Evolutionary conservation across 78 protist species (phyloP).

Genomic region (Parvularia atlantis): DNA sequence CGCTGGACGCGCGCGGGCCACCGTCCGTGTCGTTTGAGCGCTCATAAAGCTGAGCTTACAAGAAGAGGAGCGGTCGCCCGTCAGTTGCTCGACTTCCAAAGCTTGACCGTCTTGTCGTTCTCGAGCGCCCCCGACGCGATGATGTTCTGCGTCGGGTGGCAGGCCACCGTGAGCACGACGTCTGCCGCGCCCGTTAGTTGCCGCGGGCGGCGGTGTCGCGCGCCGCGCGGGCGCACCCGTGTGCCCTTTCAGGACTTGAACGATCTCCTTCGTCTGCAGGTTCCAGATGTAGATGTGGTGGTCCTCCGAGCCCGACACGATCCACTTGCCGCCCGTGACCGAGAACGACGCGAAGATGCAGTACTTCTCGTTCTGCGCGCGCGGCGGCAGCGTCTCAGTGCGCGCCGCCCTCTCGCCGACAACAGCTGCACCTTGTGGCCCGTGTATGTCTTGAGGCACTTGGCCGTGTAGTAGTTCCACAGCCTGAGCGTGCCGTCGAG

Average conservation of each 20-base stretch:
- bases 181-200: not conserved
- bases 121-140: slow-evolving; percentile 67
- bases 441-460: slow-evolving; percentile 59
- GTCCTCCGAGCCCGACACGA: slow-evolving; percentile 75
- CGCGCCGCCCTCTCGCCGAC: no score
- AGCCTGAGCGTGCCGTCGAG: slow-evolving; percentile 52
- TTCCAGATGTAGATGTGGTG: slow-evolving; percentile 59
- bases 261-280: slow-evolving; percentile 57
- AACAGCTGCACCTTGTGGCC: no score
- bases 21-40: no score
- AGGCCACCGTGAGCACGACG: slow-evolving; percentile 54
- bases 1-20: no score
- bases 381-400: no score
- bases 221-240: not conserved
- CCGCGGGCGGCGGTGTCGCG: no score
- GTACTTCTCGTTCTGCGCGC: slow-evolving; percentile 47
- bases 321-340: slow-evolving; percentile 41
- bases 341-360: slow-evolving; percentile 61
- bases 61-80: no score
- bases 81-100: slow-evolving; percentile 37
- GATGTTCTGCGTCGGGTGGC: slow-evolving; percentile 64
- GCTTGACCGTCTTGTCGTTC: slow-evolving; percentile 39
- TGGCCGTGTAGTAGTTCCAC: slow-evolving; percentile 64
- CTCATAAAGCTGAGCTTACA: no score
- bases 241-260: slow-evolving; percentile 65